Evolutionary conservation across 2,329 filamentous ascomycete species (phyloP), one percentile per base, ranked within the genome.

Genomic region (Arthrinium phaeospermum): DNA sequence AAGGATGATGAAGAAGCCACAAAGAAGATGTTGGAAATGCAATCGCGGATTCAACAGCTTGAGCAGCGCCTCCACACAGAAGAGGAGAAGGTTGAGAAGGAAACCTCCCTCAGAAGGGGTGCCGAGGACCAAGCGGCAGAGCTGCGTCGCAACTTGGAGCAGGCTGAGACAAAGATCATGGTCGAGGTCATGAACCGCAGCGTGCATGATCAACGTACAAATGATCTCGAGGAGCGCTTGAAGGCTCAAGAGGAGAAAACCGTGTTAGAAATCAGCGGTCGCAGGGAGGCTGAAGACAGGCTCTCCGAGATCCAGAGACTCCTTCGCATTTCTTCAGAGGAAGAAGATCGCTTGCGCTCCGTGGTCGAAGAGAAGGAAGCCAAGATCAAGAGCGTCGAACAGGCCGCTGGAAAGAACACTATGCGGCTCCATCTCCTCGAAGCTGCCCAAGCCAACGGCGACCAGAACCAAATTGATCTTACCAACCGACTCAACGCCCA

Each of bases 231-330:
- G 79, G 91, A 90, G 67, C 91, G 91, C 79, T 85, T 94, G 67
- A 88, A 88, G 73, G 82, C 88, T 13, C 89, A 92, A 47, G 91
- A 94, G 75, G 86, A 87, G 47, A 87, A 88, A 71, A 88, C 87
- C 1, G 92, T 94, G 74, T 83, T 89, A 70, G 92, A 95, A 77
- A 83, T 92, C 73, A 85, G 87, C 64, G 83, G 84, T 68, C 90
- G 93, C 72, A 89, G 92, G 71, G 86, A 90, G 46, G 91, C 91
- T 0, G 93, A 95, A 79, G 93, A 95, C 78, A 89, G 90, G 73
- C 84, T 94, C 19, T 89, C 91, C 6, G 92, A 95, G 78, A 87
- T 91, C n/a, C 91, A 95, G 81, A 87, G 91, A 71, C 87, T 92
- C 30, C 86, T 94, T 37, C 89, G 90, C 72, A 88, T 91, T 74